phyloP scores from a whole-genome alignment of 163 green algal species.

The Scenedesmus sp. region DNA sequence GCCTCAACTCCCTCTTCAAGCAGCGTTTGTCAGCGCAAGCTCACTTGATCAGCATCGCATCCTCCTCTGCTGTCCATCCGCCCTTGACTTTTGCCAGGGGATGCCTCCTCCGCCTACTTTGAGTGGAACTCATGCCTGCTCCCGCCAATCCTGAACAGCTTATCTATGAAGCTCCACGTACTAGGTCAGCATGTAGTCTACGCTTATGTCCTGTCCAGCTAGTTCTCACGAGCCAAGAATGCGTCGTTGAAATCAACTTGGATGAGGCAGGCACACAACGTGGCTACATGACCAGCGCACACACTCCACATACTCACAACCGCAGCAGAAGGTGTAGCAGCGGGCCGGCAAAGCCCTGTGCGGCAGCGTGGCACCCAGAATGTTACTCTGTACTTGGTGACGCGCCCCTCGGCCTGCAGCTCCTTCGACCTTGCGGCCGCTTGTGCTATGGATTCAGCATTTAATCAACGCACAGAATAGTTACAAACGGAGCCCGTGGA shows the following conservation, averaged over 20 bases:
- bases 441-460: background rate
- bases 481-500: too few relatives aligned
- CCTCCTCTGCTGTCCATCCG: slow-evolving; percentile 77
- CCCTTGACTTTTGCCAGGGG: slow-evolving; percentile 81
- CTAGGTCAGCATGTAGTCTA: background rate
- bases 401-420: background rate
- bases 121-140: slow-evolving; percentile 4
- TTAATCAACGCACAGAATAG: too few relatives aligned
- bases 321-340: too few relatives aligned
- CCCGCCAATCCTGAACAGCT: background rate
- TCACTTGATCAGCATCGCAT: slow-evolving; percentile 68
- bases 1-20: background rate
- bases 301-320: background rate
- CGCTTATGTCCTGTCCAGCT: background rate
- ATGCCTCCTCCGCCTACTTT: slow-evolving; percentile 52
- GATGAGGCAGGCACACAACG: background rate
- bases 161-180: background rate
- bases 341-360: background rate
- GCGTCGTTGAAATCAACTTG: background rate
- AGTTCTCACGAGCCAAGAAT: background rate
- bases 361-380: background rate
- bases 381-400: background rate
- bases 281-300: background rate
- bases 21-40: background rate
- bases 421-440: too few relatives aligned